Percentiles rank a stretch among this genome's conserved stretches.
Conservation (phyloP, 208 protist species). For the Trypanosoma cruzi region DNA sequence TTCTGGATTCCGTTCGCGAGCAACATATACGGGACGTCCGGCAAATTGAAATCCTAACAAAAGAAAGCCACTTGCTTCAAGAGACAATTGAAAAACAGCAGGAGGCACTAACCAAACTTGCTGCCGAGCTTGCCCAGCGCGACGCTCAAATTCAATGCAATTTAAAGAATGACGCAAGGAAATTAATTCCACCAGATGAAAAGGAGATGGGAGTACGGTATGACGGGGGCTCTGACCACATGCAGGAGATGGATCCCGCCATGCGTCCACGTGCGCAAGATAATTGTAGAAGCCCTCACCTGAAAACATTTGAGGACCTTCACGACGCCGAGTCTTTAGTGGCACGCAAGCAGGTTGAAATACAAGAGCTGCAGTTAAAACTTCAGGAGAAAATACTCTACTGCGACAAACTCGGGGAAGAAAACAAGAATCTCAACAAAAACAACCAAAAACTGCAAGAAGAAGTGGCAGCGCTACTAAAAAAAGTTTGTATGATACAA, state of each 20-base stretch:
- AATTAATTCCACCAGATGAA: not conserved
- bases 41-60: conserved; percentile 1
- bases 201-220: not conserved
- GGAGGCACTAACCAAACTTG: not conserved
- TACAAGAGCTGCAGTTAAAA: not conserved
- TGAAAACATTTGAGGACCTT: not conserved
- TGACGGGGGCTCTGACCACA: not conserved
- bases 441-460: not conserved
- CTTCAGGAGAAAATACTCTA: not conserved
- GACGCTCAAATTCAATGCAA: not conserved
- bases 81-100: conserved; percentile 13
- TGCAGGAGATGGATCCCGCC: not conserved
- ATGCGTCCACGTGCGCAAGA: not conserved
- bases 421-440: conserved; percentile 7
- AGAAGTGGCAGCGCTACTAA: not conserved
- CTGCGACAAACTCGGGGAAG: conserved; percentile 7
- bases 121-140: not conserved
- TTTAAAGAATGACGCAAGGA: not conserved
- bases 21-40: conserved; percentile 13
- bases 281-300: not conserved
- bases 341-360: not conserved
- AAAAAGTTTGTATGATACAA: not conserved
- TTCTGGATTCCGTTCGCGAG: conserved; percentile 16
- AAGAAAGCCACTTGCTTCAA: not conserved
- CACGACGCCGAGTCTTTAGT: not conserved